Base-by-base conservation (phyloP, 257 asterid species). In the Leonotis leonurus region DNA sequence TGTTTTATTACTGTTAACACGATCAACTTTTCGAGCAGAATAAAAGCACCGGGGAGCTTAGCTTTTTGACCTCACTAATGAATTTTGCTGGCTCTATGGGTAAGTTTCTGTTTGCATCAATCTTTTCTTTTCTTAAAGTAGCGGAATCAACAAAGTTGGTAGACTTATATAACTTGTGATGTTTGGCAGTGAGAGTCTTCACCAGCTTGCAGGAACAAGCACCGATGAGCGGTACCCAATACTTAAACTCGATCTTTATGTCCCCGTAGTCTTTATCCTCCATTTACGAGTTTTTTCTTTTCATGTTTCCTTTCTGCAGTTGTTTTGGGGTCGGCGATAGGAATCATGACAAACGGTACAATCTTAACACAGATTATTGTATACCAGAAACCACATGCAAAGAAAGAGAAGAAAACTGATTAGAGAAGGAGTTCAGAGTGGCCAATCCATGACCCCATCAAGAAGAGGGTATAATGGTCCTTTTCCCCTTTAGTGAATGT, bases 151-250 rank as follows among this genome's bases (percentile, higher is more conserved):
- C 16, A 18, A 27, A 45, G 30, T 43, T 26, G 20, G 14, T 61
- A 32, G 40, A 41, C 43, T 71, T 24, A 43, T 36, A 11, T 55
- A 64, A 25, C 11, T 46, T 69, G 51, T 37, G 25, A 21, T 67
- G 25, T 30, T 73, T 75, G 71, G 77, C 96, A 92, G 99, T 83
- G 62, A 82, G 99, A 73, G 96, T 92, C 66, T 92, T 92, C 64
- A 92, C 99, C 60, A 89, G 97, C 83, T 59, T 85, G 73, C 99
- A 92, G 78, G 97, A 86, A 70, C 83, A 79, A 69, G 99, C 99
- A 58, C 97, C 99, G 45, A 71, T 30, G 60, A 92, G 97, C 57
- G 97, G 99, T 92, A 92, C 20, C 14, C 56, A 33, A 53, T 71
- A 54, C 74, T 44, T 16, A 7, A 18, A 22, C 32, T 49, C 32